Base-by-base conservation (phyloP, 2,329 filamentous ascomycete species). In the Scedosporium apiospermum region DNA sequence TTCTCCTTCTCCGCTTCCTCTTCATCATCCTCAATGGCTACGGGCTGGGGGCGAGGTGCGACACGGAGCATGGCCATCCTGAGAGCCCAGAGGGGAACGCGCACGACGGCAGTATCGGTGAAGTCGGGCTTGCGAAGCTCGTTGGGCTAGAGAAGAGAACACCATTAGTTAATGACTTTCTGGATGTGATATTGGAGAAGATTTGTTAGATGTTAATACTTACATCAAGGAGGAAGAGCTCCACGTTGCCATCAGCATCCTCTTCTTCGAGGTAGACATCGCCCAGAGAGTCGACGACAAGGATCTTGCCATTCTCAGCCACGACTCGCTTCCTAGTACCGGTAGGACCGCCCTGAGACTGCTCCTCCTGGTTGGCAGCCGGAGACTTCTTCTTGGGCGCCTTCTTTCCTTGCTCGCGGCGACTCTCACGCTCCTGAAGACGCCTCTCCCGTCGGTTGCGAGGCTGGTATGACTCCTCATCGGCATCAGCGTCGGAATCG, bases 201-300 rank as follows among this genome's bases (percentile, higher is more conserved):
- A 4, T 38, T 38, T 16, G 38, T 16, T 49, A 27, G 30, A 12
- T 14, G 23, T 18, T 34, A 27, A 9, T 60, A 83, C 89, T 81
- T 77, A 97, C 87, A 73, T 99, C 93, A 64, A 99, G 86, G 66
- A 97, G 78, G 71, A 88, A 96, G 72, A 97, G 91, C 67, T 89
- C 84, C 38, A 86, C 83, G 62, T 90, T 86, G 61, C 95, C 95
- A 26, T 97, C 91, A 67, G 93, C 92, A 60, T 91, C 91, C 69
- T 91, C 84, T 71, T 96, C 90, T 75, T 98, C 93, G n/a, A 99
- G 80, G 71, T 91, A 99, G 12, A 99, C 95, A 69, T 97, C 92
- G 30, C 95, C 95, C 9, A 88, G 80, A 0, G 90, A 91, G 75
- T 99, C 93, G 3, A 99, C 95, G 63, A 99, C 88, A 44, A 99